These are phyloP conservation scores for Nannochloropsis salina DNA, from an alignment of 108 stramenopile species.

Conservation along the genomic window DNA sequence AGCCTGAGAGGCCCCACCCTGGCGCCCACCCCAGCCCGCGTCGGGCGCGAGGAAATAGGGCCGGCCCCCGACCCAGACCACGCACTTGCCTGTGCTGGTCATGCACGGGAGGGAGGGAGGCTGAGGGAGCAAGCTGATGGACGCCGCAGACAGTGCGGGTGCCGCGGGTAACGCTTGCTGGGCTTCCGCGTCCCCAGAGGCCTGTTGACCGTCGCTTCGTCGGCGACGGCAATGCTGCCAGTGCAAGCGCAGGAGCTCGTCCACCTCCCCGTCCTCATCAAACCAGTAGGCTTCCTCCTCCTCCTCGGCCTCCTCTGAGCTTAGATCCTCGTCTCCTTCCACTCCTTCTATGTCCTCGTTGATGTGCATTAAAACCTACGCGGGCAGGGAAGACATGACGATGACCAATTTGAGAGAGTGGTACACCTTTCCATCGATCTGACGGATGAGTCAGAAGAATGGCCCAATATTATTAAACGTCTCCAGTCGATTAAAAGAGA, in stretches of 20 bases:
- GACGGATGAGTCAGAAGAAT: too few species aligned
- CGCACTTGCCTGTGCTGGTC: slow-evolving; percentile 14
- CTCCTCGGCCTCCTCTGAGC: not conserved
- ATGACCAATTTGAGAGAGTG: too few species aligned
- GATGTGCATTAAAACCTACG: slow-evolving; percentile 2
- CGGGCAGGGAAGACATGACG: too few species aligned
- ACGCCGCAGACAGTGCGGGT: not conserved
- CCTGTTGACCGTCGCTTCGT: not conserved
- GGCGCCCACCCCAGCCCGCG: not conserved
- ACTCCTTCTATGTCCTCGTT: not conserved
- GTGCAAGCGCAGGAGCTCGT: slow-evolving; percentile 8
- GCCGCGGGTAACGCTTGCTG: not conserved
- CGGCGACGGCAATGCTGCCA: slow-evolving; percentile 5
- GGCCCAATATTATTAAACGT: too few species aligned
- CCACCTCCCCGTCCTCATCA: not conserved
- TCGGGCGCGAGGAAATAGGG: not conserved
- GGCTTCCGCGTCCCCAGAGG: not conserved
- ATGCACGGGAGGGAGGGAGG: not conserved
- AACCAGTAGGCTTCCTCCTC: not conserved
- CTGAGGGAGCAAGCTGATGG: not conserved
- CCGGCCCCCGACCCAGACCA: not conserved
- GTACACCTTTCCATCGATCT: too few species aligned
- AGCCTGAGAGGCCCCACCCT: not conserved
- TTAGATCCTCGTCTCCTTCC: not conserved
- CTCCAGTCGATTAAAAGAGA: too few species aligned